Percentiles rank a stretch among this genome's conserved stretches.
phyloP scores from a whole-genome alignment of 1,284 basidiomycete species.

The Microbotryomycetes sp. region DNA sequence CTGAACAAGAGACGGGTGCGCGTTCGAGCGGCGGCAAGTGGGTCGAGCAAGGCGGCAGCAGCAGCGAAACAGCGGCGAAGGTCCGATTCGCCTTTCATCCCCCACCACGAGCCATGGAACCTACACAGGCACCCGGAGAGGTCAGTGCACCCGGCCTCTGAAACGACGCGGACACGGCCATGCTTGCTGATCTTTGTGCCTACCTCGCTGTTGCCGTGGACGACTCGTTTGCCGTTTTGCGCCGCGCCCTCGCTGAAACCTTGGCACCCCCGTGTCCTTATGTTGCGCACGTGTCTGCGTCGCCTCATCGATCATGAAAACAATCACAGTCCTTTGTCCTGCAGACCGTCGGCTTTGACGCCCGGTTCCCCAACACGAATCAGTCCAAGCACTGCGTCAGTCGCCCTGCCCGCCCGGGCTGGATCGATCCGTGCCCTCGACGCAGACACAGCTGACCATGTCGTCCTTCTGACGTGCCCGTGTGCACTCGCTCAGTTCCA shows the following conservation, averaged over 20 bases:
- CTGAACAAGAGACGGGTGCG: neutral
- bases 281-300: neutral
- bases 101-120: neutral
- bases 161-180: neutral
- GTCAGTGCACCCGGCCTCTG: neutral
- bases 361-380: slow-evolving; percentile 70
- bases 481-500: too few species aligned
- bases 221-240: neutral
- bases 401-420: slow-evolving; percentile 6
- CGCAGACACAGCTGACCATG: neutral
- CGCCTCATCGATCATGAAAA: too few species aligned
- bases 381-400: slow-evolving; percentile 87
- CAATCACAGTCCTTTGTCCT: slow-evolving; percentile 52
- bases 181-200: neutral
- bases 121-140: neutral
- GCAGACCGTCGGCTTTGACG: slow-evolving; percentile 79
- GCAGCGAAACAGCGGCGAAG: neutral
- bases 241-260: neutral
- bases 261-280: neutral
- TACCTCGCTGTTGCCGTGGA: neutral
- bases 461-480: too few species aligned
- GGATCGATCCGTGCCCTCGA: neutral
- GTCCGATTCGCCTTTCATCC: neutral
- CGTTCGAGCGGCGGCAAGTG: too few species aligned
- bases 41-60: neutral